Evolutionary conservation across 108 stramenopile species (phyloP).

Genomic region (Cyclostephanos tholiformis): DNA sequence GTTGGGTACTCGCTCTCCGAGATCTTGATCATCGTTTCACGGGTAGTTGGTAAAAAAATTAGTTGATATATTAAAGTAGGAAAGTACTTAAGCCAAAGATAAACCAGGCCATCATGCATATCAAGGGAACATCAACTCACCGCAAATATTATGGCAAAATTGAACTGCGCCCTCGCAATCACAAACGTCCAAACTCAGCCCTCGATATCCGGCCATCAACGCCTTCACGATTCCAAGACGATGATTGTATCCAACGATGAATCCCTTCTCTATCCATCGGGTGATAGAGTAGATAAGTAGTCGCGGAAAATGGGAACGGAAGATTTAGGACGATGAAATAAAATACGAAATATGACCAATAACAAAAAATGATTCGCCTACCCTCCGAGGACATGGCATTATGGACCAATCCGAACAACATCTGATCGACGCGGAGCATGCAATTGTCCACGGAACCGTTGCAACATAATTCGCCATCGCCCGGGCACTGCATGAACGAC

Average conservation of each 20-base stretch:
- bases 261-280: conserved; percentile 14
- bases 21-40: conserved; percentile 11
- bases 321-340: no score
- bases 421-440: conserved; percentile 34
- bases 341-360: no score
- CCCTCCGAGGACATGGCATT: conserved; percentile 45
- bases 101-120: not conserved
- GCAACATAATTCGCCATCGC: conserved; percentile 28
- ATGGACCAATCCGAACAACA: conserved; percentile 48
- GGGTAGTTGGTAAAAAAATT: no score
- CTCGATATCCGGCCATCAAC: conserved; percentile 43
- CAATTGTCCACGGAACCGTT: conserved; percentile 45
- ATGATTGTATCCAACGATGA: conserved; percentile 44
- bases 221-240: conserved; percentile 37
- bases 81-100: not conserved
- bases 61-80: not conserved
- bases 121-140: conserved; percentile 12
- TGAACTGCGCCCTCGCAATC: conserved; percentile 31
- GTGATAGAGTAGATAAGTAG: not conserved
- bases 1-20: conserved; percentile 32
- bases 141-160: conserved; percentile 48
- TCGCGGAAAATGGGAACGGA: not conserved
- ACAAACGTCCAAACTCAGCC: conserved; percentile 41
- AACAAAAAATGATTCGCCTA: not conserved
- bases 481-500: conserved; percentile 45